phyloP scores from a whole-genome alignment of 768 basidiomycete genomes.

The Leccinellum rugosiceps region DNA sequence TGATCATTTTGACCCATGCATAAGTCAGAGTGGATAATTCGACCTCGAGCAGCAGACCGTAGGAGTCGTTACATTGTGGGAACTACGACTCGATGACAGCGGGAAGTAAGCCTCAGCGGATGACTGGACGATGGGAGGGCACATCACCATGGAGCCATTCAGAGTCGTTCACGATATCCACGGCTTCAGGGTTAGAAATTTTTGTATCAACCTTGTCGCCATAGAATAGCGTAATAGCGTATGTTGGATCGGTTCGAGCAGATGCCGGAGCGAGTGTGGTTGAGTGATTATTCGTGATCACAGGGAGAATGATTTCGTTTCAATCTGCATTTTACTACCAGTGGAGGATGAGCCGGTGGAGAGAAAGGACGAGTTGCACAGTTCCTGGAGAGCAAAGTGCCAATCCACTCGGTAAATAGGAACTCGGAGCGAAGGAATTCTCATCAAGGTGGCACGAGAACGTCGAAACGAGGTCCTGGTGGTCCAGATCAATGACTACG shows the following conservation, averaged over 20 bases:
- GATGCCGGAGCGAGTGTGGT: conserved; percentile 63
- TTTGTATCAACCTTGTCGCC: conserved; percentile 65
- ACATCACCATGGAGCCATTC: conserved; percentile 60
- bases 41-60: conserved; percentile 77
- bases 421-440: conserved; percentile 50
- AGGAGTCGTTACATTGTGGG: conserved; percentile 66
- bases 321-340: conserved; percentile 51
- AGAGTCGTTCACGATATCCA: conserved; percentile 46
- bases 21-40: conserved; percentile 84
- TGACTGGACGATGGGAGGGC: conserved; percentile 65
- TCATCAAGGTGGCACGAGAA: conserved; percentile 35
- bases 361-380: conserved; percentile 13
- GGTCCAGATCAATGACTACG: conserved; percentile 34
- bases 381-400: conserved; percentile 53
- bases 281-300: conserved; percentile 82
- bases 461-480: conserved; percentile 25
- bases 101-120: conserved; percentile 77
- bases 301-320: conserved; percentile 66
- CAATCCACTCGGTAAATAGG: conserved; percentile 58
- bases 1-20: conserved; percentile 79
- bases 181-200: conserved; percentile 61
- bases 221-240: conserved; percentile 64
- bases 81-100: conserved; percentile 92
- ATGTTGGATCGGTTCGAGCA: conserved; percentile 56
- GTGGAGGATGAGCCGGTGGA: conserved; percentile 7